Conservation (phyloP, 192 early-diverging fungal genomes). For the Backusella sp. region DNA sequence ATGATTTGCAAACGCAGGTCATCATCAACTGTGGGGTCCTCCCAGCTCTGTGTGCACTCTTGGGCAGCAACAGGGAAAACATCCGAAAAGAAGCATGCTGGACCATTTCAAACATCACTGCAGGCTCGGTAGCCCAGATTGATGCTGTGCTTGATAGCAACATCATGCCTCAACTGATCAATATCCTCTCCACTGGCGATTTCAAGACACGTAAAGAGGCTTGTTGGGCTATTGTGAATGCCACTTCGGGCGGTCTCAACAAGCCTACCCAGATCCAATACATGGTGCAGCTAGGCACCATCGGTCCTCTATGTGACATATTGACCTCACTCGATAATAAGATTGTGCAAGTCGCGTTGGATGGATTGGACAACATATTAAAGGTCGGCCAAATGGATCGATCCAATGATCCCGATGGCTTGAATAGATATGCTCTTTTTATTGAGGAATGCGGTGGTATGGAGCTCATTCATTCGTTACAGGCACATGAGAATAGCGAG, state of each 20-base stretch:
- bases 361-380: slow-evolving; percentile 96
- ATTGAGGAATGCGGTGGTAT: slow-evolving; percentile 95
- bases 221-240: slow-evolving; percentile 99
- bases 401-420: slow-evolving; percentile 48
- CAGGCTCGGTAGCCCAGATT: slow-evolving; percentile 92
- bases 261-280: slow-evolving; percentile 94
- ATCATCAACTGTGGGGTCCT: slow-evolving; percentile 91
- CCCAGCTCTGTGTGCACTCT: slow-evolving; percentile 74
- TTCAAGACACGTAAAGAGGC: slow-evolving; percentile 99
- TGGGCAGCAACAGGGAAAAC: slow-evolving; percentile 87
- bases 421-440: slow-evolving; percentile 85
- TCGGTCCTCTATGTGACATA: slow-evolving; percentile 95
- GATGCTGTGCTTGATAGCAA: slow-evolving; percentile 94
- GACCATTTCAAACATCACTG: slow-evolving; percentile 99
- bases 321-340: slow-evolving; percentile 90
- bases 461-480: slow-evolving; percentile 93
- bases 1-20: slow-evolving; percentile 96
- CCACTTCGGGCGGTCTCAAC: slow-evolving; percentile 89
- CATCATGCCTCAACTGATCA: slow-evolving; percentile 88
- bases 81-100: slow-evolving; percentile 99
- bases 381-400: slow-evolving; percentile 93
- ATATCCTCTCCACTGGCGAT: slow-evolving; percentile 84
- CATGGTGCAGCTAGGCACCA: slow-evolving; percentile 89
- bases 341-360: slow-evolving; percentile 95
- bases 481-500: slow-evolving; percentile 93